A percentile compares a stretch with the other conserved stretches of the same genome.
Evolutionary conservation across 768 basidiomycete genomes (phyloP).

Genomic region (Psilocybe azurescens): DNA sequence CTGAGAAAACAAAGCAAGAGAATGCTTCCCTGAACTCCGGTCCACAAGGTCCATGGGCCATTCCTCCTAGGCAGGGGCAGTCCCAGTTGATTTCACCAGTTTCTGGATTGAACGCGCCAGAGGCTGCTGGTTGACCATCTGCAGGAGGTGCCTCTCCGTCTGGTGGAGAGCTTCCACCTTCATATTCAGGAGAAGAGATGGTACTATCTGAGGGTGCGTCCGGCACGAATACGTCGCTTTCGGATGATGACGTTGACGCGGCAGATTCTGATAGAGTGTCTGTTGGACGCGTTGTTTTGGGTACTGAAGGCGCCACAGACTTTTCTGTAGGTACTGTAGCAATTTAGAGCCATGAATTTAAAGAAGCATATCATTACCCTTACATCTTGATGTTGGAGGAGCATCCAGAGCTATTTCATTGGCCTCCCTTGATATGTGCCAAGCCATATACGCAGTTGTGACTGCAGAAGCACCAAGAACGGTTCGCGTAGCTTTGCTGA

Average conservation of each 20-base stretch:
- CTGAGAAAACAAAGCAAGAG: conserved; percentile 94
- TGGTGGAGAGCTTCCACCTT: conserved; percentile 4
- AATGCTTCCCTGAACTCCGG: conserved; percentile 93
- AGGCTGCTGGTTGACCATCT: conserved; percentile 25
- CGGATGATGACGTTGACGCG: conserved; percentile 10
- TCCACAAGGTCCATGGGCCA: conserved; percentile 98
- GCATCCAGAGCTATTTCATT: conserved; percentile 54
- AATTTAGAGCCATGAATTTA: background rate
- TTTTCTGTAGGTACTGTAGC: conserved; percentile 6
- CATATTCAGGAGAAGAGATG: conserved; percentile 20
- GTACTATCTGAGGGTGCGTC: conserved; percentile 12
- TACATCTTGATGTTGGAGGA: conserved; percentile 28
- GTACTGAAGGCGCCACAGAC: conserved; percentile 7
- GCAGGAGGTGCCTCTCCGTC: conserved; percentile 16
- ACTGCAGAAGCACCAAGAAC: conserved; percentile 51
- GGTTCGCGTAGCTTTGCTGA: conserved; percentile 31
- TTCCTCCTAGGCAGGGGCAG: conserved; percentile 97
- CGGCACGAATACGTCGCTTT: background rate
- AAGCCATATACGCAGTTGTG: conserved; percentile 52
- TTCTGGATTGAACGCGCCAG: conserved; percentile 87
- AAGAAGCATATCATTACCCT: conserved; percentile 10
- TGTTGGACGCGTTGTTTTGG: conserved; percentile 14
- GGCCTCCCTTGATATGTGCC: conserved; percentile 46
- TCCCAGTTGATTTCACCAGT: conserved; percentile 99
- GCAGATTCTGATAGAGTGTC: conserved; percentile 11